Conservation (phyloP, 305 asterid species). For the Solanum hybrid region DNA sequence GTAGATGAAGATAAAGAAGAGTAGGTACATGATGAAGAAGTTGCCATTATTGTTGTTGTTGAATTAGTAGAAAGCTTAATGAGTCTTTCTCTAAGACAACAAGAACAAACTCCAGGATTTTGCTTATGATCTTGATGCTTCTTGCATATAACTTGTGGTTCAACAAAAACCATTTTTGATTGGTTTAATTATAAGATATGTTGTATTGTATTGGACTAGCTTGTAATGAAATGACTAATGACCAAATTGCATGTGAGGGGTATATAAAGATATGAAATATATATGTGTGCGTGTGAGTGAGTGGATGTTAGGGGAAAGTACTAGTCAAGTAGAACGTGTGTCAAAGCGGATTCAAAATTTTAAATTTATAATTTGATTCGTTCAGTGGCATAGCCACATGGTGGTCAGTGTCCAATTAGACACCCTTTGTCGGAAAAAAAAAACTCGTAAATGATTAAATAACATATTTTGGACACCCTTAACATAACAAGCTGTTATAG, state of each 20-base stretch:
- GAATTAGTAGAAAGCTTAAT: background rate
- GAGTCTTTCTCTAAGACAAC: conserved; percentile 10
- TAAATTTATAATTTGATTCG: background rate
- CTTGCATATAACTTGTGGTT: background rate
- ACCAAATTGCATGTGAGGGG: background rate
- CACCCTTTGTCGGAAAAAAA: too few relatives aligned
- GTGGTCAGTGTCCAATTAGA: too few relatives aligned
- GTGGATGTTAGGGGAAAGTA: background rate
- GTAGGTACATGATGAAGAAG: background rate
- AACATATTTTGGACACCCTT: too few relatives aligned
- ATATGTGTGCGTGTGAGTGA: background rate
- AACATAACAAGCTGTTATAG: too few relatives aligned
- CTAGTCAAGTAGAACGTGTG: background rate
- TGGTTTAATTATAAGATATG: background rate
- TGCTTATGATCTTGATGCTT: conserved; percentile 2
- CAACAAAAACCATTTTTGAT: background rate
- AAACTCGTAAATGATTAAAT: too few relatives aligned
- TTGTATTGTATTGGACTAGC: background rate
- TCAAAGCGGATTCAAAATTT: background rate
- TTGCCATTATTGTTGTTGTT: background rate
- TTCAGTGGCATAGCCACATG: background rate
- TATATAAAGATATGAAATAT: background rate
- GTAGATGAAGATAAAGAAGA: background rate
- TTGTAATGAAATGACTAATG: background rate
- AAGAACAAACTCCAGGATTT: conserved; percentile 1